phyloP scores from a whole-genome alignment of 306 rosid species.

The Vicia villosa region DNA sequence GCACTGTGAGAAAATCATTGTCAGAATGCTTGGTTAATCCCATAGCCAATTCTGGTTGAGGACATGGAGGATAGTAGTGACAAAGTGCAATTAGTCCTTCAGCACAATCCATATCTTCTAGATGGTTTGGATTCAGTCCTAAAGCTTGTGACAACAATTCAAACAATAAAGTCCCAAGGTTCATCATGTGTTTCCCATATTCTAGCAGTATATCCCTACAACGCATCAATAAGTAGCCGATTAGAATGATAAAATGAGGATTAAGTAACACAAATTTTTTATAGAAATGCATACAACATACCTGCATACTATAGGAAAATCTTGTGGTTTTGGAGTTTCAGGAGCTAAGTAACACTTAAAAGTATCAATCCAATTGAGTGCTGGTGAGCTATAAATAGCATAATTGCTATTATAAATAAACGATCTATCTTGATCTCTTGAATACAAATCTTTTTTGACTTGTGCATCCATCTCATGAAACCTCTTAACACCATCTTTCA shows the following conservation, averaged over 20 bases:
- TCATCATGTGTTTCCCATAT: neutral
- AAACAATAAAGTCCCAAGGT: neutral
- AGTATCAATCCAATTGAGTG: constrained; percentile 42
- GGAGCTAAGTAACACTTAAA: constrained; percentile 32
- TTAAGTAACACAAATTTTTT: neutral
- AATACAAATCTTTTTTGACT: constrained; percentile 3
- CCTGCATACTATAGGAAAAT: constrained; percentile 41
- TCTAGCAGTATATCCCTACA: neutral
- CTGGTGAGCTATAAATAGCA: constrained; percentile 41
- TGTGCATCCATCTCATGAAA: constrained; percentile 32
- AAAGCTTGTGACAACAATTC: neutral
- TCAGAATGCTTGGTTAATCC: no score
- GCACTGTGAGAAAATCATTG: no score
- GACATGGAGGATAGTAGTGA: no score
- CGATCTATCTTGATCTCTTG: constrained; percentile 10
- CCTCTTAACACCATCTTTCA: constrained; percentile 37
- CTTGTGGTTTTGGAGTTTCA: constrained; percentile 31
- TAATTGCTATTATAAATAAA: constrained; percentile 39
- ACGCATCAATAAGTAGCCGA: no score
- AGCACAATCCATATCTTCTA: neutral
- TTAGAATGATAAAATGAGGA: no score
- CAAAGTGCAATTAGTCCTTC: neutral
- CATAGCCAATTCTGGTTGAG: no score
- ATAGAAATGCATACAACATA: neutral
- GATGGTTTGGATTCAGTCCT: neutral